Conservation (phyloP, 257 asterid species). For the Plantago elongata region DNA sequence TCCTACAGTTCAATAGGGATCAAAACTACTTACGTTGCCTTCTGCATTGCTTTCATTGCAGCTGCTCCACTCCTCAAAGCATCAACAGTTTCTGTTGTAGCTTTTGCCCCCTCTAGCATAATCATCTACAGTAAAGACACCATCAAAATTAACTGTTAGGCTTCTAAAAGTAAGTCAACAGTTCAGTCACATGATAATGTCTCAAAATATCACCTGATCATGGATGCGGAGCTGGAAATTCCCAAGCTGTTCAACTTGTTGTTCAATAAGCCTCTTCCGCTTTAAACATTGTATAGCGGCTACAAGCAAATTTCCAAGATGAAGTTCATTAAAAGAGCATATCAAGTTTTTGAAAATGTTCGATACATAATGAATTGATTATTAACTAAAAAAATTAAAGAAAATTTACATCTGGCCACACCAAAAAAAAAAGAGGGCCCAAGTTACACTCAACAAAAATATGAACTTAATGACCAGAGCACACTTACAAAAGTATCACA, state of each 20-base stretch:
- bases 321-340: constrained; percentile 17
- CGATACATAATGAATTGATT: background rate
- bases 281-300: constrained; percentile 89
- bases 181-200: constrained; percentile 11
- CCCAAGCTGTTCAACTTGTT: constrained; percentile 75
- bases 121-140: constrained; percentile 51
- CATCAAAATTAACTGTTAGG: background rate
- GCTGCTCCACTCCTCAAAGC: constrained; percentile 88
- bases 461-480: constrained; percentile 1
- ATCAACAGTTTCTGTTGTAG: constrained; percentile 86
- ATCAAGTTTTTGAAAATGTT: background rate
- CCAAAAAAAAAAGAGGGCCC: background rate
- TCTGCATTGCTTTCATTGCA: constrained; percentile 90
- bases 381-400: background rate
- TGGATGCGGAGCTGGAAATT: constrained; percentile 84
- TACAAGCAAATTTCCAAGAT: constrained; percentile 19
- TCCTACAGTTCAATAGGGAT: constrained; percentile 5
- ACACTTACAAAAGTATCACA: background rate
- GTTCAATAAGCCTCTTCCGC: constrained; percentile 79
- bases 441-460: constrained; percentile 1
- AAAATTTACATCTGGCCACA: background rate
- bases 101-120: constrained; percentile 83
- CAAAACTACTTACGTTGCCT: constrained; percentile 59
- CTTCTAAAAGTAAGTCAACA: background rate
- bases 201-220: constrained; percentile 54